Evolutionary conservation across 1,284 basidiomycete genomes (phyloP).

Genomic region (Cutaneotrichosporon cyanovorans): DNA sequence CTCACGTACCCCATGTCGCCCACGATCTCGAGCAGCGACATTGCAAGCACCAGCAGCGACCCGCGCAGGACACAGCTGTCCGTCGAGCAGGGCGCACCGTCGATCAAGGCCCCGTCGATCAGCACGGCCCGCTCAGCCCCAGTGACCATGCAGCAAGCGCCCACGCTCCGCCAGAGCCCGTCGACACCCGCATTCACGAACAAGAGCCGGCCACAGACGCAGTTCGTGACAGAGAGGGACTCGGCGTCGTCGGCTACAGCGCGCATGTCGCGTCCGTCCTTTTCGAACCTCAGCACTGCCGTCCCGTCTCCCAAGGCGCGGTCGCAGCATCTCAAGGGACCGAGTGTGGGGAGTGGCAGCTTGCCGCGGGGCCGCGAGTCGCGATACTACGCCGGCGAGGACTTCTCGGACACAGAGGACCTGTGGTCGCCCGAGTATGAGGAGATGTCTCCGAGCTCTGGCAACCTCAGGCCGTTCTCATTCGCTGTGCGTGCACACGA

Average conservation of each 20-base stretch:
- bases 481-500: slow-evolving; percentile 38
- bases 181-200: slow-evolving; percentile 34
- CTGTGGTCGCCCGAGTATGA: slow-evolving; percentile 26
- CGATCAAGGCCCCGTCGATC: slow-evolving; percentile 17
- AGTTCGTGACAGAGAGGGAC: slow-evolving; percentile 34
- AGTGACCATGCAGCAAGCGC: slow-evolving; percentile 4
- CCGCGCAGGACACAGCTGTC: slow-evolving; percentile 3
- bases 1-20: slow-evolving; percentile 15
- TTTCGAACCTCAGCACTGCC: slow-evolving; percentile 4
- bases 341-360: slow-evolving; percentile 6
- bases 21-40: slow-evolving; percentile 21
- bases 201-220: slow-evolving; percentile 29
- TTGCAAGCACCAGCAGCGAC: neutral
- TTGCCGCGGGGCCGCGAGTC: slow-evolving; percentile 14
- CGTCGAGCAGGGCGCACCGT: slow-evolving; percentile 14
- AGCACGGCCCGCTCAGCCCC: slow-evolving; percentile 17
- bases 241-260: neutral
- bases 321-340: slow-evolving; percentile 12
- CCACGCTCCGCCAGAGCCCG: slow-evolving; percentile 30
- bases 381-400: slow-evolving; percentile 10
- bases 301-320: slow-evolving; percentile 4
- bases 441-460: slow-evolving; percentile 17
- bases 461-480: slow-evolving; percentile 40
- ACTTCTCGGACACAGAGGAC: slow-evolving; percentile 28
- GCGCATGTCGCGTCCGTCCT: neutral